Base-by-base conservation (phyloP, 495 filamentous ascomycete species). In the Bacidia rubella region DNA sequence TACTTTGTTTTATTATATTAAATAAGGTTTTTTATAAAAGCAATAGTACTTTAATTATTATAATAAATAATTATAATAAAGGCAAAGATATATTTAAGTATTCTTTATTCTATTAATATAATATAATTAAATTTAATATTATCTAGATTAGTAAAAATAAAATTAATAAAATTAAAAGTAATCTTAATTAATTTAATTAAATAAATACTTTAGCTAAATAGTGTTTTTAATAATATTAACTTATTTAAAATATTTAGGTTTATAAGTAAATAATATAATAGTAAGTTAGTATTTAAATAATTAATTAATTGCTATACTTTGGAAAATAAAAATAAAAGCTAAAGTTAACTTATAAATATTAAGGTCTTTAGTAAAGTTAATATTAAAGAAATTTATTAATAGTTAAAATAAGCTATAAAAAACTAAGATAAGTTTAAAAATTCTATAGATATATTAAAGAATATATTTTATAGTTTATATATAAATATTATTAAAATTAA, bases 221-320 rank as follows among this genome's bases (percentile, higher is more conserved):
- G n/a, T n/a, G 11, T 49, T 49, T 38, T 49, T 49, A 17, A 38
- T 49, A 38, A 17, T n/a, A 7, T 26, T 7, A 7, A 5, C 11
- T 17, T 17, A 7, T 7, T 49, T 38, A 17, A 7, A 26, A 49
- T 7, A 26, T 38, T 5, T 26, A 7, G 11, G 27, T 26, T 49
- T 49, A 26, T 38, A 38, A 17, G 11, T 17, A 49, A n/a, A n/a
- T n/a, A n/a, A n/a, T n/a, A n/a, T n/a, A n/a, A n/a, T n/a, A n/a
- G n/a, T n/a, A n/a, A n/a, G n/a, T n/a, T n/a, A n/a, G n/a, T n/a
- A n/a, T n/a, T n/a, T n/a, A n/a, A n/a, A n/a, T n/a, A n/a, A n/a
- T n/a, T n/a, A 26, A 17, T 49, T 49, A 49, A 49, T 26, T 49
- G 12, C 29, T 49, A 49, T 49, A 26, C n/a, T n/a, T n/a, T n/a